Evolutionary conservation across 495 filamentous ascomycete species (phyloP), one percentile per base, ranked within the genome.

Genomic region (Penicillium lagena): DNA sequence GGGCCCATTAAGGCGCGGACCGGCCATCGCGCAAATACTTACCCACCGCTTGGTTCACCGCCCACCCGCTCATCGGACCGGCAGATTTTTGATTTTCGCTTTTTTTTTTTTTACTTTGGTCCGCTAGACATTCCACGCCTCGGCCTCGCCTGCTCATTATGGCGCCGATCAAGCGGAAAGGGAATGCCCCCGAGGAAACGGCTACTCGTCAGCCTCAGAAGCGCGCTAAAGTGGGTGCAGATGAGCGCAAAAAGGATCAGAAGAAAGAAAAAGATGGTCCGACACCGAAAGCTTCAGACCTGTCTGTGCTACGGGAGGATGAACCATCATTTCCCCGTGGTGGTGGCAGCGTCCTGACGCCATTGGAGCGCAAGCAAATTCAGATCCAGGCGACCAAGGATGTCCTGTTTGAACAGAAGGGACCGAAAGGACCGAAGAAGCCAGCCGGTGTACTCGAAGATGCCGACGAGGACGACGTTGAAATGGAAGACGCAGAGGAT

Each of bases 331-430:
- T 98, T 59, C 93, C 94, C 58, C 80, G 93, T 72, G 93, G 93
- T 42, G 94, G 93, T 43, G 93, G 77, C 11, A 93, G 88, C 60
- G 75, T 94, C 37, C 70, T 98, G 64, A 95, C 93, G 7, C 90
- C 93, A 17, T 74, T 98, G 40, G 93, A 98, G 61, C 82, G 93
- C 52, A 96, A 95, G 69, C 87, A 97, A 64, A 96, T 98, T 53
- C 86, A 93, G 55, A 87, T 93, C 47, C 85, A 97, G 64, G 93
- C 93, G 28, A 90, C 81, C 51, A 80, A 83, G 56, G 93, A 98
- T 75, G 90, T 91, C 17, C 73, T 97, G 8, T 96, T 96, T 58
- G 93, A 97, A 68, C 81, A 94, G 52, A 77, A 81, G 45, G 77
- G 78, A 11, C 67, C 71, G 54, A 75, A 62, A 45, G 77, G 78